Percentiles rank a stretch among this genome's conserved stretches.
Conservation (phyloP, 371 early-diverging fungal genomes). For the Saksenaea oblongispora region DNA sequence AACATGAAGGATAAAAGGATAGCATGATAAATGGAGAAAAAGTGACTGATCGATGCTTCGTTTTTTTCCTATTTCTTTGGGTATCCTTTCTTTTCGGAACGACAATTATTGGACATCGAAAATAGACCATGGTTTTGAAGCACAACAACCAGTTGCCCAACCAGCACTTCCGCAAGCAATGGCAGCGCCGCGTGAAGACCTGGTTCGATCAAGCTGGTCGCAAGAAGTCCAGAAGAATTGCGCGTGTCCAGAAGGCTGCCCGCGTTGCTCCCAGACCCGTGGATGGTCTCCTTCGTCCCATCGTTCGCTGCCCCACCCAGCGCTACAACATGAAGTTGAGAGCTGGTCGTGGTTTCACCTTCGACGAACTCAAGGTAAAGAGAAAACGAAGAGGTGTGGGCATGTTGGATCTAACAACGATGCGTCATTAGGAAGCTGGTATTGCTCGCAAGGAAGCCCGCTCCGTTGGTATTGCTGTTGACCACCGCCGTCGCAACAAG, state of each 20-base stretch:
- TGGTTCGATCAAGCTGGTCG: constrained; percentile 99
- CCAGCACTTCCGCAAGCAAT: constrained; percentile 99
- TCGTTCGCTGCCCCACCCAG: constrained; percentile 96
- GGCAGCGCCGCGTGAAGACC: constrained; percentile 96
- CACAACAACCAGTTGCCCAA: constrained; percentile 99
- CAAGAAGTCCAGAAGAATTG: constrained; percentile 88
- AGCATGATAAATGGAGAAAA: neutral
- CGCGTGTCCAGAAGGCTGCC: constrained; percentile 95
- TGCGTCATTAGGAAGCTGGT: constrained; percentile 80
- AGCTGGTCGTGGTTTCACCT: constrained; percentile 98
- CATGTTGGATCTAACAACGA: neutral
- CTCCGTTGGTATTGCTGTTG: constrained; percentile 97
- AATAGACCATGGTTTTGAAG: constrained; percentile 69
- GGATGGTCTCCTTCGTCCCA: constrained; percentile 97
- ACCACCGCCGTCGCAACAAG: constrained; percentile 97
- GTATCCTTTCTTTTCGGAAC: neutral
- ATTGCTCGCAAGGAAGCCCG: constrained; percentile 94
- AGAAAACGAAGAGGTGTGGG: neutral
- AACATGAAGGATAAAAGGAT: neutral
- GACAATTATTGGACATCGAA: neutral
- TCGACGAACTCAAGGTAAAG: constrained; percentile 95
- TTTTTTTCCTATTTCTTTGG: neutral
- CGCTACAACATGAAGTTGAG: constrained; percentile 99
- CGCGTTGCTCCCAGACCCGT: constrained; percentile 96
- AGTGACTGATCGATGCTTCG: neutral